Evolutionary conservation across 1,139 yeast genomes (phyloP).

Genomic region (Lodderomyces beijingensis): DNA sequence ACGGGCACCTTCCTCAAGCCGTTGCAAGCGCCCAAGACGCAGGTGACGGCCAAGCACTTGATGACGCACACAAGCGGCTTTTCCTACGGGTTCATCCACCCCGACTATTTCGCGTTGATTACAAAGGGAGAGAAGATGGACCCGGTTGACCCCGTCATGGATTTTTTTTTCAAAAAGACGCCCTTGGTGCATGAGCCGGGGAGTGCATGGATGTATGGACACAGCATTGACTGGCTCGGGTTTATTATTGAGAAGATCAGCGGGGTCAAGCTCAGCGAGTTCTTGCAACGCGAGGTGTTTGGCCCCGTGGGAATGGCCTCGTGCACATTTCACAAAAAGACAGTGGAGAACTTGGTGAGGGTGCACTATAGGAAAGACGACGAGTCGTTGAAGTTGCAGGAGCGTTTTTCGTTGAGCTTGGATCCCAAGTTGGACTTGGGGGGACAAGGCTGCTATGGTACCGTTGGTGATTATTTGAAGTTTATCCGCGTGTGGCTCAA

Average conservation of each 20-base stretch:
- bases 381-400: conserved; percentile 15
- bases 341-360: conserved; percentile 21
- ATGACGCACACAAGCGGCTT: conserved; percentile 52
- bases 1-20: conserved; percentile 32
- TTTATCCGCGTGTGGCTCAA: conserved; percentile 45
- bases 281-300: conserved; percentile 34
- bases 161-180: conserved; percentile 24
- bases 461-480: conserved; percentile 39
- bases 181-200: conserved; percentile 56
- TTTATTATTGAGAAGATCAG: conserved; percentile 39
- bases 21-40: conserved; percentile 29
- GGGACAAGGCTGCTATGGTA: conserved; percentile 47
- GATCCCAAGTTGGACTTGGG: conserved; percentile 42
- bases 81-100: conserved; percentile 41
- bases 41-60: conserved; percentile 45
- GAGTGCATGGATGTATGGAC: conserved; percentile 47
- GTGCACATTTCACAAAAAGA: conserved; percentile 33
- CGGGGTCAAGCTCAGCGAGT: conserved; percentile 41
- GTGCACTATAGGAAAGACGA: conserved; percentile 21
- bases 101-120: conserved; percentile 21
- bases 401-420: conserved; percentile 15
- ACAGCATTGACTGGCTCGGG: conserved; percentile 52
- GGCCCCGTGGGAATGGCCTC: conserved; percentile 41
- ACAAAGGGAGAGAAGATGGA: conserved; percentile 18
- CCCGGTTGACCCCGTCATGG: conserved; percentile 22